These are phyloP conservation scores for Zalaria sp. DNA, from an alignment of 2,329 filamentous ascomycete genomes.

Conservation along the genomic window DNA sequence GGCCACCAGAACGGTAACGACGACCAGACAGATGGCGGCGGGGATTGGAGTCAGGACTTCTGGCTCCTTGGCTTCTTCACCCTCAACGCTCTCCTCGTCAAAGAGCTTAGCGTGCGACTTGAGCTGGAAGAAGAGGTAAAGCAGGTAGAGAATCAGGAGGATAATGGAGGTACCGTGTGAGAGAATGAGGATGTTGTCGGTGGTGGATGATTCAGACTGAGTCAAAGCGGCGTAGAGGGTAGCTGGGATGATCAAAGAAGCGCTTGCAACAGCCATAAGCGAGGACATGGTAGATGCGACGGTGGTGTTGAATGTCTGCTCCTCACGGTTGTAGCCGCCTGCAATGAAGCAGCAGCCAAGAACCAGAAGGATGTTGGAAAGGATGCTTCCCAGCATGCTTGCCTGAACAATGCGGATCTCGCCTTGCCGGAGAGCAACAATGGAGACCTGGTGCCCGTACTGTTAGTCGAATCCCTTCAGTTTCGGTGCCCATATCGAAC, in stretches of 20 bases:
- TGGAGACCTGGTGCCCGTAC: conserved; percentile 53
- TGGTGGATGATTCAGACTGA: conserved; percentile 21
- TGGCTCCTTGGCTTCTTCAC: conserved; percentile 11
- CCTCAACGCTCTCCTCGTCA: conserved; percentile 19
- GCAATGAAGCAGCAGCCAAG: conserved; percentile 40
- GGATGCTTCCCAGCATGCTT: conserved; percentile 89
- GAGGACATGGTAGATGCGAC: conserved; percentile 65
- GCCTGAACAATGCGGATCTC: conserved; percentile 96
- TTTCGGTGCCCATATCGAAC: too few relatives aligned
- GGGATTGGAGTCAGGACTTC: conserved; percentile 30
- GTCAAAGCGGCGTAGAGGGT: conserved; percentile 35
- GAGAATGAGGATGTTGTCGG: conserved; percentile 33
- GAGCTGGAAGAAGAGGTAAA: conserved; percentile 42
- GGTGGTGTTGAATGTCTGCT: conserved; percentile 51
- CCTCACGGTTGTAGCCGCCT: conserved; percentile 28
- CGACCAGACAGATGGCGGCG: conserved; percentile 29
- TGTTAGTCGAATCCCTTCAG: conserved; percentile 4
- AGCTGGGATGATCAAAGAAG: conserved; percentile 39
- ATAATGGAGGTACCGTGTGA: conserved; percentile 41
- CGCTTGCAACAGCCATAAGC: conserved; percentile 41
- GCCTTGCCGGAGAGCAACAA: conserved; percentile 70
- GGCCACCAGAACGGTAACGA: conserved; percentile 35
- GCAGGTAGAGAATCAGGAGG: conserved; percentile 37
- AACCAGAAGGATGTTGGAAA: conserved; percentile 82
- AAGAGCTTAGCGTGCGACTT: conserved; percentile 35